phyloP scores from a whole-genome alignment of 164 flowering plant genomes.

The Magnolia changhungtana region DNA sequence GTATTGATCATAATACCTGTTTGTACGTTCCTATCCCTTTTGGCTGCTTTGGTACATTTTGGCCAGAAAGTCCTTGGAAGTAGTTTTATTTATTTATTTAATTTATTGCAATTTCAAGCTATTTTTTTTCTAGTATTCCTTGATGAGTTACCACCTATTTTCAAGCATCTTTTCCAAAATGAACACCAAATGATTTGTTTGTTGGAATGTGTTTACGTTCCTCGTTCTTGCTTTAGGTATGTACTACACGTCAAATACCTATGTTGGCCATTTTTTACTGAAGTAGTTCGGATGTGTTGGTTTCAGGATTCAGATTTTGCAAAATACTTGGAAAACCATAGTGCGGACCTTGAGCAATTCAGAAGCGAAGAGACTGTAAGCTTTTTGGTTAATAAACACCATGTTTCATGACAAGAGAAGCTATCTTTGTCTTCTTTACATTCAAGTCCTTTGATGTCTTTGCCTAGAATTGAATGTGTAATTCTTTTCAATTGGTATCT shows the following conservation, averaged over 20 bases:
- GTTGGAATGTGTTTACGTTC: background rate
- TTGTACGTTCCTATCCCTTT: too few relatives aligned
- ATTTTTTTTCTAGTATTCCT: too few relatives aligned
- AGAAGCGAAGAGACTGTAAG: constrained; percentile 47
- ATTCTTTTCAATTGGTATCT: background rate
- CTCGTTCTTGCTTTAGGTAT: background rate
- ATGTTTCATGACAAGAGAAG: background rate
- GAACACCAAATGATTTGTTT: background rate
- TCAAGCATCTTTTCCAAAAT: background rate
- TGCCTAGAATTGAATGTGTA: background rate
- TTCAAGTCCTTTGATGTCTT: background rate
- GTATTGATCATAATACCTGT: too few relatives aligned
- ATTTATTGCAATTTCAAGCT: too few relatives aligned
- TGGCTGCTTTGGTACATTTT: too few relatives aligned
- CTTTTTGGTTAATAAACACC: constrained; percentile 3
- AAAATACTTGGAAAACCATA: constrained; percentile 51
- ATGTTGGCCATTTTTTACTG: background rate
- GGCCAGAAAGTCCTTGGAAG: too few relatives aligned
- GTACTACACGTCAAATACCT: too few relatives aligned
- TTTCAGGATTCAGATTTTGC: constrained; percentile 67
- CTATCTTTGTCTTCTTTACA: background rate
- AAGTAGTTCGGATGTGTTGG: constrained; percentile 8
- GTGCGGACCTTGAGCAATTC: constrained; percentile 19
- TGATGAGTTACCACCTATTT: too few relatives aligned
- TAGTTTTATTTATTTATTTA: too few relatives aligned